Evolutionary conservation across 257 asterid species (phyloP).

Genomic region (Ehretia macrophylla): DNA sequence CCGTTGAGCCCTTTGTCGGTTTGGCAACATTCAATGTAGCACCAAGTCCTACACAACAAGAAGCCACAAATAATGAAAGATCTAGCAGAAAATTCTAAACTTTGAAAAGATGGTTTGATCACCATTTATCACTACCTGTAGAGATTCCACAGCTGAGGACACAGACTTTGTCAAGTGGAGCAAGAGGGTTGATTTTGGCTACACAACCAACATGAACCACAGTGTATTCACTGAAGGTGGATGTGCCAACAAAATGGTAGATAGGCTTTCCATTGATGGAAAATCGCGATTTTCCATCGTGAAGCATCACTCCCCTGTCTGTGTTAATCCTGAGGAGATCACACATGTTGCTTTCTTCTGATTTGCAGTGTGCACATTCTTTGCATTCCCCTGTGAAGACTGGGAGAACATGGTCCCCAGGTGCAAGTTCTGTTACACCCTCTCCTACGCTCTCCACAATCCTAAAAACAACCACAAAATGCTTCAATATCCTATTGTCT

Average conservation of each 20-base stretch:
- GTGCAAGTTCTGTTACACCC: constrained; percentile 56
- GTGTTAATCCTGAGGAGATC: constrained; percentile 71
- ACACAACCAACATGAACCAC: constrained; percentile 75
- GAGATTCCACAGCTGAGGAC: constrained; percentile 79
- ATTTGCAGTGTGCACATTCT: constrained; percentile 70
- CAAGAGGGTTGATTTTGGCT: constrained; percentile 65
- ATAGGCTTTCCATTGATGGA: constrained; percentile 69
- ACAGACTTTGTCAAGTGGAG: constrained; percentile 82
- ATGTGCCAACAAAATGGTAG: constrained; percentile 74
- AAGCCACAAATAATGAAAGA: neutral
- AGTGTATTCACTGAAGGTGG: constrained; percentile 74
- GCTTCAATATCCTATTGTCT: neutral
- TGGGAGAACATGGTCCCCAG: constrained; percentile 82
- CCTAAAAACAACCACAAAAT: constrained; percentile 19
- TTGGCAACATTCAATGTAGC: constrained; percentile 84
- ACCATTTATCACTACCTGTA: constrained; percentile 45
- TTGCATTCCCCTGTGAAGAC: constrained; percentile 84
- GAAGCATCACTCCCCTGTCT: constrained; percentile 68
- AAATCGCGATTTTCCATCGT: constrained; percentile 54
- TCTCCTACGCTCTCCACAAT: constrained; percentile 88
- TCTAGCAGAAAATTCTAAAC: no score
- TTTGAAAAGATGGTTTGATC: no score
- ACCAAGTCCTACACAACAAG: constrained; percentile 52
- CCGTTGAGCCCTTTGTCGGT: constrained; percentile 59
- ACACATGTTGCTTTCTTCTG: constrained; percentile 76